A percentile compares a stretch with the other conserved stretches of the same genome.
Evolutionary conservation across 768 basidiomycete species (phyloP).

Genomic region (Lactifluus subvellereus): DNA sequence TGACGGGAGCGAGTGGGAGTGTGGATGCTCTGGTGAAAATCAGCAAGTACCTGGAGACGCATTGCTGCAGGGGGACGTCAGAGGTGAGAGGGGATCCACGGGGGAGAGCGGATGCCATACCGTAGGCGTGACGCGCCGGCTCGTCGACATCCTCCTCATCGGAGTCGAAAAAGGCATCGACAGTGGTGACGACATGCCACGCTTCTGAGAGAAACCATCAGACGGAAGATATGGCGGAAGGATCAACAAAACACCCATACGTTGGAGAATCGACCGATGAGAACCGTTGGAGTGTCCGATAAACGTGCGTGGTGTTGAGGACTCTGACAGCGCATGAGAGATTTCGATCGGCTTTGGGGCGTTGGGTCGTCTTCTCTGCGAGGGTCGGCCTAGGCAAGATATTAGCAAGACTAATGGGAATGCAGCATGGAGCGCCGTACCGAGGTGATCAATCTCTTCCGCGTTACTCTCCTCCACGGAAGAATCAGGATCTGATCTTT

Average conservation of each 20-base stretch:
- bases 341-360: neutral
- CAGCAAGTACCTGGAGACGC: conserved; percentile 18
- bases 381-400: conserved; percentile 1
- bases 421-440: neutral
- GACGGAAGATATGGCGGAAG: neutral
- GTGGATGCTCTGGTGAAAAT: conserved; percentile 11
- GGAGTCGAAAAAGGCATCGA: conserved; percentile 71
- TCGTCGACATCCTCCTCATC: conserved; percentile 67
- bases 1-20: conserved; percentile 3
- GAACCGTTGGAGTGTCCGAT: conserved; percentile 17
- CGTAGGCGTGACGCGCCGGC: conserved; percentile 57
- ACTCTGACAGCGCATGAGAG: conserved; percentile 8
- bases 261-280: conserved; percentile 49
- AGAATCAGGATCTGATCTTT: conserved; percentile 18
- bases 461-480: conserved; percentile 11
- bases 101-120: conserved; percentile 34
- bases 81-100: neutral
- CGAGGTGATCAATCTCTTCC: conserved; percentile 3
- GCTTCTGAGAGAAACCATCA: conserved; percentile 44
- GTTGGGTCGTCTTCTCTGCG: conserved; percentile 3
- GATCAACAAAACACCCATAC: conserved; percentile 37
- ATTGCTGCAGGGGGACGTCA: conserved; percentile 10
- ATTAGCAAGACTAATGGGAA: neutral
- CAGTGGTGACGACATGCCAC: conserved; percentile 59
- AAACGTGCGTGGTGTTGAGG: conserved; percentile 42